Percentiles rank a stretch among this genome's conserved stretches.
These are phyloP conservation scores for Nannochloropsis salina DNA, from an alignment of 108 stramenopile genomes.

Conservation along the genomic window DNA sequence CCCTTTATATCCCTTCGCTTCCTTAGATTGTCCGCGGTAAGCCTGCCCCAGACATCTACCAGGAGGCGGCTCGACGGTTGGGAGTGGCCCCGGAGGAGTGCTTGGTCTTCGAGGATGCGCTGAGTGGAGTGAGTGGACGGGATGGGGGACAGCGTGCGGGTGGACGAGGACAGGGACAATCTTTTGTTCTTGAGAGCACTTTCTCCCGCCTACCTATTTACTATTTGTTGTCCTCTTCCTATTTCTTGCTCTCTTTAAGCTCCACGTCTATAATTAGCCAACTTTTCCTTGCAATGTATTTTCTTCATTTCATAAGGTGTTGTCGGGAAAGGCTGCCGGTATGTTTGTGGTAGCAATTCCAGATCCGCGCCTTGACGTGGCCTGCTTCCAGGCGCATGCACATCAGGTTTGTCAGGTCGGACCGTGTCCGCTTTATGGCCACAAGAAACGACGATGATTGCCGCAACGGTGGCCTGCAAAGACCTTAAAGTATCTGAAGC, in stretches of 20 bases:
- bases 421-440: no score
- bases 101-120: conserved; percentile 38
- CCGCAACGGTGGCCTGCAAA: not conserved
- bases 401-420: not conserved
- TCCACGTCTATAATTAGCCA: not conserved
- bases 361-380: conserved; percentile 28
- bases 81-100: conserved; percentile 28
- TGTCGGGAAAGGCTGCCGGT: conserved; percentile 39
- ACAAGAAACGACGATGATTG: not conserved
- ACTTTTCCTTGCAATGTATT: not conserved
- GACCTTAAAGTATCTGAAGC: not conserved
- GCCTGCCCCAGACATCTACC: conserved; percentile 42
- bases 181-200: no score
- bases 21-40: conserved; percentile 29
- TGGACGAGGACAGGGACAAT: not conserved
- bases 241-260: not conserved
- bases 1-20: not conserved
- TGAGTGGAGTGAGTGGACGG: conserved; percentile 21
- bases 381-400: conserved; percentile 21
- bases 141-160: not conserved
- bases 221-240: not conserved
- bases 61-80: conserved; percentile 33
- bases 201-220: no score
- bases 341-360: conserved; percentile 41
- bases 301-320: conserved; percentile 23